Percentiles rank a stretch among this genome's conserved stretches.
phyloP scores from a whole-genome alignment of 2,329 filamentous ascomycete species.

The Coniochaeta hoffmannii region DNA sequence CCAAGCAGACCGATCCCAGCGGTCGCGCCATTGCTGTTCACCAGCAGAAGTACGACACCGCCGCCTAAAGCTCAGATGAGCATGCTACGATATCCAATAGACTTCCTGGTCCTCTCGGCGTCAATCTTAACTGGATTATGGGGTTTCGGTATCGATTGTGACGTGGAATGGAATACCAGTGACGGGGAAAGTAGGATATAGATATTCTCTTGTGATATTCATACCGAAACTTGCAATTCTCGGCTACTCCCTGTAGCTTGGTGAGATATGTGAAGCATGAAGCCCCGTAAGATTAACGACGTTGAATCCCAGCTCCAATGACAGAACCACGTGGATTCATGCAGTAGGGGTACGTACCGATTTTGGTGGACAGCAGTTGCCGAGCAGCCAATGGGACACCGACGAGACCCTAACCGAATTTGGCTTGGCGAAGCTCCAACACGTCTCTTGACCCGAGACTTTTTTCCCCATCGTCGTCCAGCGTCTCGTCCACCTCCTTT shows the following conservation, averaged over 20 bases:
- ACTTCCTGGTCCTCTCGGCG: not conserved
- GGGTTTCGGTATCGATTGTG: not conserved
- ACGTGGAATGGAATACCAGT: not conserved
- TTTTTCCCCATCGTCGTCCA: not conserved
- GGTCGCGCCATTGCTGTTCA: conserved; percentile 77
- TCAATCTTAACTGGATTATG: not conserved
- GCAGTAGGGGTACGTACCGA: not conserved
- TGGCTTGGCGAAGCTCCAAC: conserved; percentile 1
- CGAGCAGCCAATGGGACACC: not conserved
- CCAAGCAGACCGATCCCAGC: conserved; percentile 89
- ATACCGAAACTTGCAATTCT: too few species aligned
- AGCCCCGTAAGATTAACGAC: not conserved
- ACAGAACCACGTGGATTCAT: not conserved
- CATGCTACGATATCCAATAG: not conserved
- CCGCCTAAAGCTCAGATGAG: conserved; percentile 7
- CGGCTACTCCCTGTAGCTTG: too few species aligned
- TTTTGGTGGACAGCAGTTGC: not conserved
- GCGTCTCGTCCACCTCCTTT: conserved; percentile 4
- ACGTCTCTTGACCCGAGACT: conserved; percentile 4
- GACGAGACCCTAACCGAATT: not conserved
- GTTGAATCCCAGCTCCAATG: not conserved
- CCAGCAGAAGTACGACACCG: conserved; percentile 61
- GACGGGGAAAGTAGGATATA: not conserved
- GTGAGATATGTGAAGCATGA: not conserved
- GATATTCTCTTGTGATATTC: not conserved